Conservation (phyloP, 208 protist genomes). For the Leishmania gerbilli region DNA sequence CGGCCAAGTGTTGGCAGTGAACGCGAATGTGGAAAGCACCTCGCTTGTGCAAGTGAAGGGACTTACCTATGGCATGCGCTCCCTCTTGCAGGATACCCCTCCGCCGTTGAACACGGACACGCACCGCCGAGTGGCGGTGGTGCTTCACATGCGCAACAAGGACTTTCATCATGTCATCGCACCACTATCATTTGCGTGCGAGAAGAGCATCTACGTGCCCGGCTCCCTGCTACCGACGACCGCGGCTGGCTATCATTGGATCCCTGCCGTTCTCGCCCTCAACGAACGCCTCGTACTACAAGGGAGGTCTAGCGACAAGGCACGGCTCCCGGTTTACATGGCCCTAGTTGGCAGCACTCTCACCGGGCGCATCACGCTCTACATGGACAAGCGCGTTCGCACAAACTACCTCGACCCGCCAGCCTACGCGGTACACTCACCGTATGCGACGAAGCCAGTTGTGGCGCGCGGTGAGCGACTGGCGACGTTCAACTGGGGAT, state of each 20-base stretch:
- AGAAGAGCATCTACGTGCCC: constrained; percentile 76
- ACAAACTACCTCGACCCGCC: constrained; percentile 86
- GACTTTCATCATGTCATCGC: constrained; percentile 88
- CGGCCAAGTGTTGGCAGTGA: constrained; percentile 61
- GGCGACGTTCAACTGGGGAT: constrained; percentile 85
- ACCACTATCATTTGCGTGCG: constrained; percentile 49
- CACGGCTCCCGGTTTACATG: constrained; percentile 36
- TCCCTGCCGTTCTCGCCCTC: constrained; percentile 64
- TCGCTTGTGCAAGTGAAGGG: constrained; percentile 85
- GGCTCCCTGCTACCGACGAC: constrained; percentile 73
- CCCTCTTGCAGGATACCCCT: constrained; percentile 55
- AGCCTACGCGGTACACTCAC: constrained; percentile 69
- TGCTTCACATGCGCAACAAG: constrained; percentile 64
- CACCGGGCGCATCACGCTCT: constrained; percentile 63
- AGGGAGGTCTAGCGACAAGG: constrained; percentile 30
- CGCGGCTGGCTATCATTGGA: constrained; percentile 73
- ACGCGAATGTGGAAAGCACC: constrained; percentile 34
- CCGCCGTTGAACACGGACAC: constrained; percentile 32
- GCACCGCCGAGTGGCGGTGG: constrained; percentile 59
- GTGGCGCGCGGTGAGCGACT: constrained; percentile 45
- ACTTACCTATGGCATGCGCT: constrained; percentile 56
- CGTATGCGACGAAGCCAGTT: constrained; percentile 44
- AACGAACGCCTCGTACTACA: constrained; percentile 85
- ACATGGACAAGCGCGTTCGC: constrained; percentile 65
- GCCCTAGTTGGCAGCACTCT: constrained; percentile 82